Percentiles rank a stretch among this genome's conserved stretches.
Conservation (phyloP, 2,329 filamentous ascomycete genomes). For the Colletotrichum truncatum region DNA sequence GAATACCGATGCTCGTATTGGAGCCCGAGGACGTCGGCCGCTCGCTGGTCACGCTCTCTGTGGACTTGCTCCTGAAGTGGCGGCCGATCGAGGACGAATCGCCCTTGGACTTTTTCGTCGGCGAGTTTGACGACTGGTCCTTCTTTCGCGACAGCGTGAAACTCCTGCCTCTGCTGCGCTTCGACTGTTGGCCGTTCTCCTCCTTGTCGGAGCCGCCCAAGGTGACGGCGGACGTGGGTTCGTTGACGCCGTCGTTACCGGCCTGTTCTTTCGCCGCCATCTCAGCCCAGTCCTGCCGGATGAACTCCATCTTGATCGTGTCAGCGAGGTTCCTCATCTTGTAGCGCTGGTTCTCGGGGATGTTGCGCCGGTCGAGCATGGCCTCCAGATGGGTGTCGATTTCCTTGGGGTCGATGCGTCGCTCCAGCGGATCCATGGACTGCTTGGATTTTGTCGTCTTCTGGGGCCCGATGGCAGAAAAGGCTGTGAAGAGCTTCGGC, state of each 20-base stretch:
- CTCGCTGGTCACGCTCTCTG: constrained; percentile 73
- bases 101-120: constrained; percentile 78
- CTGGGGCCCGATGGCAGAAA: constrained; percentile 47
- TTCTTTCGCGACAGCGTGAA: constrained; percentile 78
- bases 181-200: constrained; percentile 57
- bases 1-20: constrained; percentile 64
- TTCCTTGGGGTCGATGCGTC: constrained; percentile 59
- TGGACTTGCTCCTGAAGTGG: constrained; percentile 77
- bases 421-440: constrained; percentile 56
- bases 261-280: constrained; percentile 59
- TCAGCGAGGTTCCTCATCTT: constrained; percentile 92
- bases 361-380: constrained; percentile 85
- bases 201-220: constrained; percentile 49
- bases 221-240: constrained; percentile 37
- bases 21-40: constrained; percentile 61
- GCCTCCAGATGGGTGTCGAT: constrained; percentile 68
- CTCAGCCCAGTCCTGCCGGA: constrained; percentile 86
- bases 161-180: constrained; percentile 74
- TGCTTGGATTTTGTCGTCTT: constrained; percentile 47
- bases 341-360: constrained; percentile 91
- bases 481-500: constrained; percentile 49
- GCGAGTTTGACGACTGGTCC: constrained; percentile 68
- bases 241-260: constrained; percentile 54
- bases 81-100: constrained; percentile 67
- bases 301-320: constrained; percentile 95